These are phyloP conservation scores for Bonia amplexicaulis DNA, from an alignment of 176 grass and related monocot species.

Conservation along the genomic window DNA sequence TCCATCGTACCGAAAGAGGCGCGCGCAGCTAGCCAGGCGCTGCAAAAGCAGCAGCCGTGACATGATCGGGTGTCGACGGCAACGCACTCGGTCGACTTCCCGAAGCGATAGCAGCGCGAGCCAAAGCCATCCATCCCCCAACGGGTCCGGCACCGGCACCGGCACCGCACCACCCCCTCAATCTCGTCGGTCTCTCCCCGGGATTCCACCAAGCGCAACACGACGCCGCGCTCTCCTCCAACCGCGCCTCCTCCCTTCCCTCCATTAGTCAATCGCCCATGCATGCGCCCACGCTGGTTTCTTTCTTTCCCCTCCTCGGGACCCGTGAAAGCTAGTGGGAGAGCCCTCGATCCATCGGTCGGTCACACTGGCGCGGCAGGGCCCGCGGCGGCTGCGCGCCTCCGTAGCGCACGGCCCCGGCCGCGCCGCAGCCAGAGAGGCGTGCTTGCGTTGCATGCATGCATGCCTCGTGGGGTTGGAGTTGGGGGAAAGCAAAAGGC, in stretches of 20 bases:
- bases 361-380: background rate
- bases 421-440: background rate
- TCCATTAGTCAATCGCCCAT: slow-evolving; percentile 20
- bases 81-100: slow-evolving; percentile 17
- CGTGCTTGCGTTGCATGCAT: background rate
- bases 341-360: background rate
- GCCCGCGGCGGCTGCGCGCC: background rate
- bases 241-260: background rate
- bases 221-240: slow-evolving; percentile 42
- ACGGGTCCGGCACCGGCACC: background rate
- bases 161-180: background rate
- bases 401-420: background rate
- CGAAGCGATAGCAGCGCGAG: slow-evolving; percentile 9
- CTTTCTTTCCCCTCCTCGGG: background rate
- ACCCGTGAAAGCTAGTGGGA: background rate
- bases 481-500: too few relatives aligned
- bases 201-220: slow-evolving; percentile 36
- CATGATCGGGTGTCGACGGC: background rate
- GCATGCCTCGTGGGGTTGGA: background rate
- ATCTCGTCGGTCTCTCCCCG: background rate
- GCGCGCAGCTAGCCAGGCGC: background rate
- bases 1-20: background rate
- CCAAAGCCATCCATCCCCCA: slow-evolving; percentile 6
- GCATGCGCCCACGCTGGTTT: slow-evolving; percentile 5
- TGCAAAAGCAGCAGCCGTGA: background rate